Percentiles rank a stretch among this genome's conserved stretches.
phyloP scores from a whole-genome alignment of 2,329 filamentous ascomycete species.

The Ilyonectria sp. region DNA sequence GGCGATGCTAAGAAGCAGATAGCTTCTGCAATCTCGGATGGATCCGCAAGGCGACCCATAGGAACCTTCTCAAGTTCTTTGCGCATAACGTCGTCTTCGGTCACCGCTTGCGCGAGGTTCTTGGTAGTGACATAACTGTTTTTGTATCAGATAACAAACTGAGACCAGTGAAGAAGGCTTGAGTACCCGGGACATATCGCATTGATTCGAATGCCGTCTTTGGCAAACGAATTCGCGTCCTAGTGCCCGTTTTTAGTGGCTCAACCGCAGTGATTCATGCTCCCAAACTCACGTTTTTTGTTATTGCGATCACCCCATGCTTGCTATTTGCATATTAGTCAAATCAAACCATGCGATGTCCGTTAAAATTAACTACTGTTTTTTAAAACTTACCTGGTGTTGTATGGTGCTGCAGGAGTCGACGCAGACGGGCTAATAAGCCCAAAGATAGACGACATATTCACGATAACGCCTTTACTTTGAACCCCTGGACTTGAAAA shows the following conservation, averaged over 20 bases:
- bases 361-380: not conserved
- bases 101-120: not conserved
- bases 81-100: not conserved
- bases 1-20: not conserved
- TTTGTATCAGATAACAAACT: too few species aligned
- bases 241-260: not conserved
- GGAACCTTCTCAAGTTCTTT: not conserved
- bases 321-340: not conserved
- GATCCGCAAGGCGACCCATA: not conserved
- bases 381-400: not conserved
- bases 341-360: not conserved
- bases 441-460: not conserved
- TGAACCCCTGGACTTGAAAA: too few species aligned
- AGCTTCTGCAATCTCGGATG: not conserved
- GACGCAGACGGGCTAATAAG: not conserved
- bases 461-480: not conserved
- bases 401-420: not conserved
- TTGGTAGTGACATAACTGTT: not conserved
- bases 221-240: not conserved
- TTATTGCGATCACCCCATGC: not conserved
- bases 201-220: conserved; percentile 1
- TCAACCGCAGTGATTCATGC: too few species aligned
- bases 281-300: not conserved
- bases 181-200: not conserved
- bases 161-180: not conserved